Percentiles rank a stretch among this genome's conserved stretches.
Evolutionary conservation across 2,329 filamentous ascomycete species (phyloP).

Genomic region (Ascosphaera aggregata): DNA sequence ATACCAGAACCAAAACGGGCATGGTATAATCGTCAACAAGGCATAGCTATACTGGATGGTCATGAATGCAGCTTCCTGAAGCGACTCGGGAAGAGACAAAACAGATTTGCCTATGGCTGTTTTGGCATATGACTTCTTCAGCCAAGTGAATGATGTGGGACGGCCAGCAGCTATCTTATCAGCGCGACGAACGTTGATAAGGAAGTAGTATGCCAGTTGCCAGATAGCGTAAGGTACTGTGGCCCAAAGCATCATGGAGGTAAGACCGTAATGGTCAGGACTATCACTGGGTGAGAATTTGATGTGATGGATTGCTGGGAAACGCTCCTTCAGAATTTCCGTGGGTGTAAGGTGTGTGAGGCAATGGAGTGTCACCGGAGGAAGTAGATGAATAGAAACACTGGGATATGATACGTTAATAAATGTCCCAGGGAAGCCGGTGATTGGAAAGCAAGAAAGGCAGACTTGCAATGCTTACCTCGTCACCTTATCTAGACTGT

Average conservation of each 20-base stretch:
- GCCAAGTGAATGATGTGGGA: slow-evolving; percentile 93
- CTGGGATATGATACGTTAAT: slow-evolving; percentile 15
- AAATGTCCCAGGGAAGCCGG: too few species aligned
- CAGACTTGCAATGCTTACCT: slow-evolving; percentile 34
- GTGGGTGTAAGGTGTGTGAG: slow-evolving; percentile 59
- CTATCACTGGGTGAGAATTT: slow-evolving; percentile 45
- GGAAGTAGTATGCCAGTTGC: slow-evolving; percentile 81
- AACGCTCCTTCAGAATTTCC: slow-evolving; percentile 41
- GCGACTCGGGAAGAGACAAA: slow-evolving; percentile 43
- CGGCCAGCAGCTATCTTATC: slow-evolving; percentile 91
- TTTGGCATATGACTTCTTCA: slow-evolving; percentile 74
- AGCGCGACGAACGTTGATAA: slow-evolving; percentile 83
- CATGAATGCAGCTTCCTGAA: slow-evolving; percentile 91
- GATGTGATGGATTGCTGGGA: slow-evolving; percentile 70
- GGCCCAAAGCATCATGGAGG: slow-evolving; percentile 83
- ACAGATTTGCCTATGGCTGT: slow-evolving; percentile 75
- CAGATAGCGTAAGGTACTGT: slow-evolving; percentile 80
- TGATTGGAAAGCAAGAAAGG: background rate
- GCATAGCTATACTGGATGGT: slow-evolving; percentile 84
- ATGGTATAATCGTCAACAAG: slow-evolving; percentile 79
- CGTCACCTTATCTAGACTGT: slow-evolving; percentile 94
- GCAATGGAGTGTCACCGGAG: slow-evolving; percentile 78
- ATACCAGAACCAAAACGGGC: slow-evolving; percentile 85
- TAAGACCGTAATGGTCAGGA: slow-evolving; percentile 53
- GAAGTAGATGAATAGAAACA: slow-evolving; percentile 99